Evolutionary conservation across 2,329 filamentous ascomycete species (phyloP), one percentile per base, ranked within the genome.

Genomic region (Sporothrix euskadiensis): DNA sequence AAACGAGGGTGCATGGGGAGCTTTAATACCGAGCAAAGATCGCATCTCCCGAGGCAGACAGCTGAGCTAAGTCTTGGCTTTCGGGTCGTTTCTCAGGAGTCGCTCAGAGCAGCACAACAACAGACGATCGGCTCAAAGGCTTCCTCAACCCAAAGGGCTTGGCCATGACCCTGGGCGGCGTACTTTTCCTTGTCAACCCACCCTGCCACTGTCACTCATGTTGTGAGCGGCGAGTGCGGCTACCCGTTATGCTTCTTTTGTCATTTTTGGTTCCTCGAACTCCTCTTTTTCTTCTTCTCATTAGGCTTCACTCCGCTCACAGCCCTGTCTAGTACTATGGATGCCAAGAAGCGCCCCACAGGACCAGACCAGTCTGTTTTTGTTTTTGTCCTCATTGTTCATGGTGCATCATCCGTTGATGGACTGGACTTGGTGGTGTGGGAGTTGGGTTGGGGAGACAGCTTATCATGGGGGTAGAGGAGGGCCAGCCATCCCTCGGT

Each of bases 311-410:
- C 54, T 61, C 54, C 69, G 26, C 69, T 16, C 56, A 71, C 30
- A 39, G 56, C 69, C 68, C 32, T 70, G 68, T 70, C 68, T 44
- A 63, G 57, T 44, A 32, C 56, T 44, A 32, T 41, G 19, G n/a
- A 39, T 75, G 57, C 68, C 68, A 59, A 70, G 68, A 57, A 57
- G n/a, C 49, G 35, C 68, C 49, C 49, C 68, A 14, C 26, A 35
- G 14, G 26, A 1, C 30, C 41, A 63, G 22, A 30, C 22, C 14
- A 10, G 47, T 54, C 30, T 49, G 44, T 3, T 8, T 63, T 26
- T 26, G 2, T 26, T 26, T 26, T 26, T 14, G 16, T 54, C 44
- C 16, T 52, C 39, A 49, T 16, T 54, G 41, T 59, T 32, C 39
- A 49, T 26, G 69, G 41, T 59, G 14, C 54, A 71, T 44, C 52